Evolutionary conservation across 2,329 filamentous ascomycete genomes (phyloP).

Genomic region (Cordyceps cateniannulata): DNA sequence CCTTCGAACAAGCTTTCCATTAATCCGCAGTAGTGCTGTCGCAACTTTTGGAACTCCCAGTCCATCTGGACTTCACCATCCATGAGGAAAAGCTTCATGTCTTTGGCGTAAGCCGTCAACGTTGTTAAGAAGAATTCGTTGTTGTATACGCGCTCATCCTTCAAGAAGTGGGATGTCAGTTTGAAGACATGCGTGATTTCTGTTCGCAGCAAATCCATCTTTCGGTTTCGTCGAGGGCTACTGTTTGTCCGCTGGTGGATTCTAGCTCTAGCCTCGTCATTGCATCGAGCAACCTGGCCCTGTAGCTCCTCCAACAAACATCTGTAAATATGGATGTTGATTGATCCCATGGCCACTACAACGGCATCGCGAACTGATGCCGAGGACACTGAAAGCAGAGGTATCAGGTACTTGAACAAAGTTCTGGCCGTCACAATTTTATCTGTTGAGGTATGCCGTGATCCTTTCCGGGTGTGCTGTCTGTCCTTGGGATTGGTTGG

Average conservation of each 20-base stretch:
- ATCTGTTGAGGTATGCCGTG: slow-evolving; percentile 59
- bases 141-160: slow-evolving; percentile 68
- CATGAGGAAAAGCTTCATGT: slow-evolving; percentile 89
- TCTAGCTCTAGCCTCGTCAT: slow-evolving; percentile 78
- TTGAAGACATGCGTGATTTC: slow-evolving; percentile 97
- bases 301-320: slow-evolving; percentile 86
- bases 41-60: slow-evolving; percentile 85
- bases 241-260: slow-evolving; percentile 84
- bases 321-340: slow-evolving; percentile 89
- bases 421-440: slow-evolving; percentile 84
- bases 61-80: slow-evolving; percentile 92
- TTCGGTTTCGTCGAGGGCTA: slow-evolving; percentile 71
- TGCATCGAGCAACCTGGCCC: slow-evolving; percentile 76
- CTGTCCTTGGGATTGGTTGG: slow-evolving; percentile 39
- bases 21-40: slow-evolving; percentile 88
- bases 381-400: slow-evolving; percentile 73
- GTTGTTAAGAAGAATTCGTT: slow-evolving; percentile 90
- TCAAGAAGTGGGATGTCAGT: slow-evolving; percentile 83
- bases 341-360: slow-evolving; percentile 85
- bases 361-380: slow-evolving; percentile 82
- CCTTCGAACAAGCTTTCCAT: slow-evolving; percentile 91
- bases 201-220: slow-evolving; percentile 80
- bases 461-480: slow-evolving; percentile 77
- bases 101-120: slow-evolving; percentile 81
- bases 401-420: slow-evolving; percentile 87